Base-by-base conservation (phyloP, 179 eudicot genomes). In the Silene vulgaris region DNA sequence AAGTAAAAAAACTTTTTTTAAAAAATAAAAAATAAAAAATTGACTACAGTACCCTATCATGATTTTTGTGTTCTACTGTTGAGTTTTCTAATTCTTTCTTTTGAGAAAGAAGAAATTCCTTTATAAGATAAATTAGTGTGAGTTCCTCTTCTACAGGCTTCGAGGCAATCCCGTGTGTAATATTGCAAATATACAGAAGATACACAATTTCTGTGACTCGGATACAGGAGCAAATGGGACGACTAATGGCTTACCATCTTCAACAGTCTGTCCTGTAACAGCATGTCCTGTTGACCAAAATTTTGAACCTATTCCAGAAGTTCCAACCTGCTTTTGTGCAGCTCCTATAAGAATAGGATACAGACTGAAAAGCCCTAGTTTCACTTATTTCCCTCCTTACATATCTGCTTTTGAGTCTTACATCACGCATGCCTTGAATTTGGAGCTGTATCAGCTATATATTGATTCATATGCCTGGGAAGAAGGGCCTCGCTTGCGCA, bases 281-380 rank as follows among this genome's bases (percentile, higher is more conserved):
- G 76, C 89, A 72, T 90, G 96, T 77, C 96, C 96, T 28, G 63
- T 72, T 28, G 81, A 80, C 21, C 63, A 81, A 56, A 77, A 84
- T 75, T 89, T 50, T 50, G 96, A 90, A 85, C 83, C 84, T 79
- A 84, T 84, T 50, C 93, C 91, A 63, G 78, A 74, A 43, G 88
- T 86, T 69, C 83, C 90, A 26, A 59, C 75, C 28, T 90, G 96
- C 83, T 85, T 82, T 78, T 90, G 96, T 85, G 89, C 90, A 17
- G 86, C 87, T 63, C 96, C 96, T 64, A 76, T 90, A 77, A 71
- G 82, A 78, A 84, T 90, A 57, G 89, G 84, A 74, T 89, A 90
- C 79, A 82, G 96, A 81, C 84, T 90, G 70, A 89, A 90, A 80
- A 90, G 96, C 84, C 93, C 96, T 32, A 87, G 91, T 79, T 86